phyloP scores from a whole-genome alignment of 768 basidiomycete genomes.

The Filobasidium wieringae region DNA sequence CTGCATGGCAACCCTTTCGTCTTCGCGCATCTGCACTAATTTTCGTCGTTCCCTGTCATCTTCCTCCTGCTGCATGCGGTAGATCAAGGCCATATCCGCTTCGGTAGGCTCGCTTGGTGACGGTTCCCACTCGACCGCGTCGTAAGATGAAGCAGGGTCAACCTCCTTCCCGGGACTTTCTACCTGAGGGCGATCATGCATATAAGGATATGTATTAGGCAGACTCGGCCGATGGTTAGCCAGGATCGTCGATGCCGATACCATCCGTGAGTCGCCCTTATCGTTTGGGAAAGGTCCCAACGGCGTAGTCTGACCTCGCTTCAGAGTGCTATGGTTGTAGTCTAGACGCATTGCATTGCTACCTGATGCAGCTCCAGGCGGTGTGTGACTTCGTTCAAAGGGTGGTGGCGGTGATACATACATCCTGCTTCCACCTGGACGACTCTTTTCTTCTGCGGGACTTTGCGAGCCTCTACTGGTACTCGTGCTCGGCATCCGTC shows the following conservation, averaged over 20 bases:
- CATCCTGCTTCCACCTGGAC: background rate
- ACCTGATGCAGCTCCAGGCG: too few relatives aligned
- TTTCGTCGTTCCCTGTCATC: slow-evolving; percentile 25
- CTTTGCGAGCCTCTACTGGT: slow-evolving; percentile 11
- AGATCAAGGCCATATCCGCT: slow-evolving; percentile 23
- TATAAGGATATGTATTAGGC: background rate
- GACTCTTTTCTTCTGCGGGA: slow-evolving; percentile 11
- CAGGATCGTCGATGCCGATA: background rate
- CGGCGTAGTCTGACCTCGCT: too few relatives aligned
- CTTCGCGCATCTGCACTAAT: slow-evolving; percentile 26
- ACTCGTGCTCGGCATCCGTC: slow-evolving; percentile 13
- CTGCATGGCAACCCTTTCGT: slow-evolving; percentile 31
- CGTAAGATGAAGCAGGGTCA: background rate
- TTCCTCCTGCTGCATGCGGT: slow-evolving; percentile 25
- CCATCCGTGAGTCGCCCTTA: background rate
- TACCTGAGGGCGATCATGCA: background rate
- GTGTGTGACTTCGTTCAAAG: background rate
- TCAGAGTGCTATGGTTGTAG: too few relatives aligned
- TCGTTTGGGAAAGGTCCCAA: background rate
- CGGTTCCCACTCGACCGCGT: slow-evolving; percentile 8
- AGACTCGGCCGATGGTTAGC: background rate
- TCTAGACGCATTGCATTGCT: too few relatives aligned
- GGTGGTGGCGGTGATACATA: background rate
- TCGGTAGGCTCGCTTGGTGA: slow-evolving; percentile 12
- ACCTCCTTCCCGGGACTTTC: background rate